Evolutionary conservation across 306 rosid genomes (phyloP).

Genomic region (Prunus davidiana): DNA sequence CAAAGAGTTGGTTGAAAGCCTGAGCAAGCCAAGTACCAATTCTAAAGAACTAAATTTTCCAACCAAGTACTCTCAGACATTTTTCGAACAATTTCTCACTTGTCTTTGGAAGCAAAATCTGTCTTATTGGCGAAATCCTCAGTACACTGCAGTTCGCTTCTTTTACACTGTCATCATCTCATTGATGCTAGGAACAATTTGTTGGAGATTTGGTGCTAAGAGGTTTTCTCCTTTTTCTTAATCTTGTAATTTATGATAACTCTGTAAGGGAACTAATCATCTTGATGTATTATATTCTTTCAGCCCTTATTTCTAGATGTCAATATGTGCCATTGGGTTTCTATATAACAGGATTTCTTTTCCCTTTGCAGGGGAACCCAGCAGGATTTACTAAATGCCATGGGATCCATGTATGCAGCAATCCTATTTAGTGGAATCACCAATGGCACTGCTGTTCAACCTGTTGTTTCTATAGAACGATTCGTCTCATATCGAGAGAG

Average conservation of each 20-base stretch:
- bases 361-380: constrained; percentile 64
- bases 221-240: constrained; percentile 44
- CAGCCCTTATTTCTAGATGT: background rate
- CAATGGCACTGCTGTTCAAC: constrained; percentile 91
- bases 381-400: constrained; percentile 86
- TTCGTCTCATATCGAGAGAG: constrained; percentile 95
- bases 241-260: background rate
- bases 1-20: constrained; percentile 63
- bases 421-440: constrained; percentile 85
- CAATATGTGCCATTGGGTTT: background rate
- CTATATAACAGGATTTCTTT: background rate
- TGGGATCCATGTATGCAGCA: constrained; percentile 96
- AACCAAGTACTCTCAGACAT: constrained; percentile 72
- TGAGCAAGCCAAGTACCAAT: constrained; percentile 66
- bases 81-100: constrained; percentile 80
- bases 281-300: too few species aligned
- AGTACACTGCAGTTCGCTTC: constrained; percentile 94
- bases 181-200: constrained; percentile 89
- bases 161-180: constrained; percentile 90
- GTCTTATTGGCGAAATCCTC: constrained; percentile 96
- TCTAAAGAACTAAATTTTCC: constrained; percentile 77
- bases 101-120: constrained; percentile 98
- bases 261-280: background rate
- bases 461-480: constrained; percentile 92
- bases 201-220: constrained; percentile 91